These are phyloP conservation scores for Piloderma croceum DNA, from an alignment of 768 basidiomycete genomes.

Conservation along the genomic window DNA sequence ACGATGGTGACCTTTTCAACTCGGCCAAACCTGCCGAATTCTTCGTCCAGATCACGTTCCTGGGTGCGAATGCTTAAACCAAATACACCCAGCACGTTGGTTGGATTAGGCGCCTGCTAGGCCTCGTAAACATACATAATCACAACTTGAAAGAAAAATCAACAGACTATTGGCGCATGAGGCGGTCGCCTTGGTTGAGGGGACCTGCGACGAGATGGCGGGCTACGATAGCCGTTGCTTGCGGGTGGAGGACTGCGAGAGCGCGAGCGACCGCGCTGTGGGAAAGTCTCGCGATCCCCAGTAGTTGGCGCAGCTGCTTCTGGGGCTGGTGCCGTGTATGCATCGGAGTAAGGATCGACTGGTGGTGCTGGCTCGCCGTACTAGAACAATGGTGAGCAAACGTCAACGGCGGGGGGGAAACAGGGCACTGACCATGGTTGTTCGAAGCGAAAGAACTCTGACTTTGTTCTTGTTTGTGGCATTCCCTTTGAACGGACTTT, in stretches of 20 bases:
- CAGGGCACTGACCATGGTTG: constrained; percentile 4
- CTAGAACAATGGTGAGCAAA: constrained; percentile 32
- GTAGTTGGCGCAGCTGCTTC: constrained; percentile 36
- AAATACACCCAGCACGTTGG: constrained; percentile 92
- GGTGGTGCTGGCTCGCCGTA: constrained; percentile 60
- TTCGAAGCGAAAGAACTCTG: too few species aligned
- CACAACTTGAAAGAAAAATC: constrained; percentile 9
- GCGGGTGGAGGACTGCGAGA: constrained; percentile 63
- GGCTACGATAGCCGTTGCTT: constrained; percentile 50
- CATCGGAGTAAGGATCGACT: constrained; percentile 79
- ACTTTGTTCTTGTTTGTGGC: too few species aligned
- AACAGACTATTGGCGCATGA: constrained; percentile 70
- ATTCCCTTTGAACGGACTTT: too few species aligned
- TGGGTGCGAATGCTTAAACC: constrained; percentile 94
- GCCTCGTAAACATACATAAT: constrained; percentile 30
- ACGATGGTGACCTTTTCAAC: constrained; percentile 97
- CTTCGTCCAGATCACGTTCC: constrained; percentile 91
- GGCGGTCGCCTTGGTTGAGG: constrained; percentile 56
- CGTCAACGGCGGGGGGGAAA: constrained; percentile 2
- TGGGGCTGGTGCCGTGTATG: constrained; percentile 60
- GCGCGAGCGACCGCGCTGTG: constrained; percentile 64
- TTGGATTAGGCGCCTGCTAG: constrained; percentile 80
- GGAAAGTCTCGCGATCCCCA: constrained; percentile 49
- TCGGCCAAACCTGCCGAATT: constrained; percentile 81
- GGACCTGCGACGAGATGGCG: constrained; percentile 49